Percentiles rank a stretch among this genome's conserved stretches.
Evolutionary conservation across 2,329 filamentous ascomycete genomes (phyloP).

Genomic region (Fusarium burgessii): DNA sequence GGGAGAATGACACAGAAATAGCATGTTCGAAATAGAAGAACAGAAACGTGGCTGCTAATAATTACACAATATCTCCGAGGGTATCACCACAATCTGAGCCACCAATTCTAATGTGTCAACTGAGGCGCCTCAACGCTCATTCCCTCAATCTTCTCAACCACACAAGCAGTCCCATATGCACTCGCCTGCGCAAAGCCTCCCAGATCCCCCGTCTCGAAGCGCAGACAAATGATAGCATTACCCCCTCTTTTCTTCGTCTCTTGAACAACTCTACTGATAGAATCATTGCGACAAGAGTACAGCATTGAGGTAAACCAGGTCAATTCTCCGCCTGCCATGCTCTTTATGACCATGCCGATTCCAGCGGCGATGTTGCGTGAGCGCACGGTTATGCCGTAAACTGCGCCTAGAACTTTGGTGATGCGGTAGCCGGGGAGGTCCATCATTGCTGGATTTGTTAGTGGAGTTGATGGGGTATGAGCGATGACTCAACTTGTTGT

Average conservation of each 20-base stretch:
- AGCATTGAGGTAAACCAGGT: conserved; percentile 70
- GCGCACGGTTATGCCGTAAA: conserved; percentile 68
- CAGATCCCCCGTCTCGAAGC: conserved; percentile 68
- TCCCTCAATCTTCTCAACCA: conserved; percentile 67
- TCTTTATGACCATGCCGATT: conserved; percentile 67
- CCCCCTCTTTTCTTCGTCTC: conserved; percentile 69
- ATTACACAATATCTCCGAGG: background rate
- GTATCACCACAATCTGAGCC: background rate
- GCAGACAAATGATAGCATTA: conserved; percentile 69
- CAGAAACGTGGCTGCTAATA: too few relatives aligned
- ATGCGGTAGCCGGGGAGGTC: conserved; percentile 72
- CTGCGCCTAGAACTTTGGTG: conserved; percentile 67
- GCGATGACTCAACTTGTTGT: conserved; percentile 60
- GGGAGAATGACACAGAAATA: background rate
- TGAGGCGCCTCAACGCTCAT: conserved; percentile 44
- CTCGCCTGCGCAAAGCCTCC: conserved; percentile 69
- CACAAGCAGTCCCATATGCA: conserved; percentile 69
- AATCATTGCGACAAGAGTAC: conserved; percentile 69
- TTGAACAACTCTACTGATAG: conserved; percentile 65
- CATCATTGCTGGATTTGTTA: conserved; percentile 62
- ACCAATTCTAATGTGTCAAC: conserved; percentile 21
- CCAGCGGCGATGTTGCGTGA: conserved; percentile 69
- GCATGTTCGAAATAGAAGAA: background rate
- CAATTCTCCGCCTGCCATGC: conserved; percentile 69
- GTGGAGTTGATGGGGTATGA: background rate